Percentiles rank a stretch among this genome's conserved stretches.
Evolutionary conservation across 2,329 filamentous ascomycete species (phyloP).

Genomic region (Penicillium sclerotiorum): DNA sequence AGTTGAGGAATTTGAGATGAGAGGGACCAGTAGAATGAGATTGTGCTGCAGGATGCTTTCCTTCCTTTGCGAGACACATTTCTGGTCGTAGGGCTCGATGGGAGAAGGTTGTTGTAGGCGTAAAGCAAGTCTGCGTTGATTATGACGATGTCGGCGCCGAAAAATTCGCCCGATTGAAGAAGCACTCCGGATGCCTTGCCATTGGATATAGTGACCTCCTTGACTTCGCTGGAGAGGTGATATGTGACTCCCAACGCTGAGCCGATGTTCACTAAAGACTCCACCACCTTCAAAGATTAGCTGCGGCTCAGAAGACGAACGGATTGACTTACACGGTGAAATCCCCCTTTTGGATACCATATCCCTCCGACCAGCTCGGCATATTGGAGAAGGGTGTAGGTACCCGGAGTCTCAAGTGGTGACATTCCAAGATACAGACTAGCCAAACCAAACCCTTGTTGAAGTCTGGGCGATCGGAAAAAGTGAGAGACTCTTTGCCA

Average conservation of each 20-base stretch:
- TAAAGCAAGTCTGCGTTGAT: constrained; percentile 10
- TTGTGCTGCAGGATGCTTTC: constrained; percentile 5
- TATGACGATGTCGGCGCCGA: constrained; percentile 7
- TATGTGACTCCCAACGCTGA: not conserved
- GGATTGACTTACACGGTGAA: constrained; percentile 3
- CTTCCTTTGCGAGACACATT: not conserved
- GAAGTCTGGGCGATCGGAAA: constrained; percentile 1
- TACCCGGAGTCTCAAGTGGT: constrained; percentile 5
- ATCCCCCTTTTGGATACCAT: constrained; percentile 10
- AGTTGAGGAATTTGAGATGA: constrained; percentile 1
- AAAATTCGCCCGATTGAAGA: not conserved
- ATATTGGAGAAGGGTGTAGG: constrained; percentile 10
- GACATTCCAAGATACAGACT: constrained; percentile 15
- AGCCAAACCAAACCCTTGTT: constrained; percentile 3
- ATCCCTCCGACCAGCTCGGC: constrained; percentile 4
- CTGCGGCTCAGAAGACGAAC: no score
- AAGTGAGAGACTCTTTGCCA: constrained; percentile 5
- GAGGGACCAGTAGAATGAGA: constrained; percentile 11
- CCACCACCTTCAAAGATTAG: no score
- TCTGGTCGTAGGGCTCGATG: not conserved
- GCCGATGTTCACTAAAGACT: not conserved
- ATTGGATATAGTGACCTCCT: not conserved
- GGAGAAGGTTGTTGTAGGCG: constrained; percentile 6
- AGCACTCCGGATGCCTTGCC: not conserved
- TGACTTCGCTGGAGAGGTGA: not conserved